Conservation (phyloP, 306 rosid species). For the Luffa acutangula region DNA sequence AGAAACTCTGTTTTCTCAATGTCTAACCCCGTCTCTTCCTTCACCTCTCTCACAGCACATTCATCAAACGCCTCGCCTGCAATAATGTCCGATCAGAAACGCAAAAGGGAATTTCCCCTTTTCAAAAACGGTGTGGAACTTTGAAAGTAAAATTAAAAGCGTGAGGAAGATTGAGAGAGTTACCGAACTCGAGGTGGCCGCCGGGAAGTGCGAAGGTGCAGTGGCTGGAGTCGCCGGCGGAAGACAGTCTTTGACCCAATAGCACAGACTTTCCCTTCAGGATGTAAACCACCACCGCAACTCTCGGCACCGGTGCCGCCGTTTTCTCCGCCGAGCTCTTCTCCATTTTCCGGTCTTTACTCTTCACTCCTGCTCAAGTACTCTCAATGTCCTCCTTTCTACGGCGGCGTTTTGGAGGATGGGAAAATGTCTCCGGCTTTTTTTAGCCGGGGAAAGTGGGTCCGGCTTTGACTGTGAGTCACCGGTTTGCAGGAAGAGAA, state of each 20-base stretch:
- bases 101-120: too few relatives aligned
- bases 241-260: constrained; percentile 19
- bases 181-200: constrained; percentile 35
- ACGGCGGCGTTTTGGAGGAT: neutral
- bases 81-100: neutral
- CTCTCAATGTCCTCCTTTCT: neutral
- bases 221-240: constrained; percentile 26
- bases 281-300: constrained; percentile 18
- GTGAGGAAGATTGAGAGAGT: neutral
- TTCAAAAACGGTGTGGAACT: too few relatives aligned
- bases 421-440: neutral
- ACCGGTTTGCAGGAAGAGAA: too few relatives aligned
- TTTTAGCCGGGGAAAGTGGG: neutral
- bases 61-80: constrained; percentile 78
- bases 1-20: constrained; percentile 31
- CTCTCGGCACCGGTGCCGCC: constrained; percentile 4
- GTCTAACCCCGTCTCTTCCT: constrained; percentile 61
- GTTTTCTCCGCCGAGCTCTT: neutral
- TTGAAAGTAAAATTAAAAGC: neutral
- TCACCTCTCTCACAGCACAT: constrained; percentile 63
- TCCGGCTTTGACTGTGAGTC: neutral
- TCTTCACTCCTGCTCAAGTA: neutral
- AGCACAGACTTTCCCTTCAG: constrained; percentile 11
- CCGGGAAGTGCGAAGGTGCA: constrained; percentile 33
- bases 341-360: neutral